Percentiles rank a stretch among this genome's conserved stretches.
These are phyloP conservation scores for Prunus yedoensis DNA, from an alignment of 331 rosid species.

Conservation along the genomic window DNA sequence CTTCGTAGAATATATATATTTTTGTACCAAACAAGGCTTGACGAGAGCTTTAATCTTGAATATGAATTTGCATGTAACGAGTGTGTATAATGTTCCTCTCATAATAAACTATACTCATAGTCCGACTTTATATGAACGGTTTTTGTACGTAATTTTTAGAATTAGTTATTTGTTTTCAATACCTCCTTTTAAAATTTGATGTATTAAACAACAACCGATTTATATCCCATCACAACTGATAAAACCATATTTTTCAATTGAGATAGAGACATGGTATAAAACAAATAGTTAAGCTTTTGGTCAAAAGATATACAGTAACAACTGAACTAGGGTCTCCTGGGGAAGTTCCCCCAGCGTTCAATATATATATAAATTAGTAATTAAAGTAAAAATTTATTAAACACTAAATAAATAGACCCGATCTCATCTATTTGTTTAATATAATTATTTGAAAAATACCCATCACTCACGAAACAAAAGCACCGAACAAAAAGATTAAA, in stretches of 20 bases:
- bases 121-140: too few relatives aligned
- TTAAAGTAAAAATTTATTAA: not conserved
- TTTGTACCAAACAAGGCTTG: too few relatives aligned
- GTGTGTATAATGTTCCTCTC: too few relatives aligned
- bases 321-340: conserved; percentile 11
- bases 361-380: not conserved
- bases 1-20: too few relatives aligned
- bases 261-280: conserved; percentile 13
- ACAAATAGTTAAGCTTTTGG: not conserved
- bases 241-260: not conserved
- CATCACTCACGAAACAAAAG: conserved; percentile 10
- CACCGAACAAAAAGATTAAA: not conserved
- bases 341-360: conserved; percentile 10
- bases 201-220: not conserved
- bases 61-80: too few relatives aligned
- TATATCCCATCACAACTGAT: too few relatives aligned
- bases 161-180: too few relatives aligned
- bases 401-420: not conserved
- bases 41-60: too few relatives aligned
- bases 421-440: conserved; percentile 9
- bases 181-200: not conserved
- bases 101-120: too few relatives aligned
- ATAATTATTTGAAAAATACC: not conserved
- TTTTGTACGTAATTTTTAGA: too few relatives aligned
- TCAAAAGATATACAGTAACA: conserved; percentile 29